A percentile compares a stretch with the other conserved stretches of the same genome.
Evolutionary conservation across 1,284 basidiomycete genomes (phyloP).

Genomic region (Ganoderma resinaceum): DNA sequence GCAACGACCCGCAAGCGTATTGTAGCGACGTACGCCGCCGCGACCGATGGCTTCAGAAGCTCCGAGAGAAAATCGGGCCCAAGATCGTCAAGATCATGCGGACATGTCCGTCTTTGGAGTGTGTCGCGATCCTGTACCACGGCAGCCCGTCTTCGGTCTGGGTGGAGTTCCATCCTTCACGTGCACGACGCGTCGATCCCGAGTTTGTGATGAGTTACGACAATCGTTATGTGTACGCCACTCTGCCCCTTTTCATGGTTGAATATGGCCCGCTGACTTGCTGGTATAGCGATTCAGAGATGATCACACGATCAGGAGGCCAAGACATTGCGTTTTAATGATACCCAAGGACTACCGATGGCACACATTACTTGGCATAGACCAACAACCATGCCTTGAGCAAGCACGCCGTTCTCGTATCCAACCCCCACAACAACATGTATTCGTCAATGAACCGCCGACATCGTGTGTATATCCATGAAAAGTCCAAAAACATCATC

Average conservation of each 20-base stretch:
- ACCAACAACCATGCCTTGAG: no score
- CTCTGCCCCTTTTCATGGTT: not conserved
- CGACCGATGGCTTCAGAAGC: not conserved
- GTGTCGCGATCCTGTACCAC: constrained; percentile 10
- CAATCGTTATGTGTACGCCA: not conserved
- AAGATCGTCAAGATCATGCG: constrained; percentile 2
- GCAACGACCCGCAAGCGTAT: constrained; percentile 8
- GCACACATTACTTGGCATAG: no score
- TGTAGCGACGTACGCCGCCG: not conserved
- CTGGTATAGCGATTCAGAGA: not conserved
- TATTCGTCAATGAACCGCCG: not conserved
- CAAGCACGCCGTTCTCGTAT: no score
- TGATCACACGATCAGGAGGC: not conserved
- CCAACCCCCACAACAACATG: not conserved
- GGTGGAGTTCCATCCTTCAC: constrained; percentile 9
- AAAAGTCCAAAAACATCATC: not conserved
- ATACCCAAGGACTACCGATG: no score
- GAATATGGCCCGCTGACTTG: not conserved
- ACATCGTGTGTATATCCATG: not conserved
- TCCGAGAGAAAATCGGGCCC: not conserved
- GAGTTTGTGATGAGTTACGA: not conserved
- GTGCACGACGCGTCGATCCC: not conserved
- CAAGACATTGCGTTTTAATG: not conserved
- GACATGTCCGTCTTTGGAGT: not conserved
- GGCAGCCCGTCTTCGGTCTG: not conserved